These are phyloP conservation scores for Neurospora tetrasperma DNA, from an alignment of 495 filamentous ascomycete genomes.

Conservation along the genomic window DNA sequence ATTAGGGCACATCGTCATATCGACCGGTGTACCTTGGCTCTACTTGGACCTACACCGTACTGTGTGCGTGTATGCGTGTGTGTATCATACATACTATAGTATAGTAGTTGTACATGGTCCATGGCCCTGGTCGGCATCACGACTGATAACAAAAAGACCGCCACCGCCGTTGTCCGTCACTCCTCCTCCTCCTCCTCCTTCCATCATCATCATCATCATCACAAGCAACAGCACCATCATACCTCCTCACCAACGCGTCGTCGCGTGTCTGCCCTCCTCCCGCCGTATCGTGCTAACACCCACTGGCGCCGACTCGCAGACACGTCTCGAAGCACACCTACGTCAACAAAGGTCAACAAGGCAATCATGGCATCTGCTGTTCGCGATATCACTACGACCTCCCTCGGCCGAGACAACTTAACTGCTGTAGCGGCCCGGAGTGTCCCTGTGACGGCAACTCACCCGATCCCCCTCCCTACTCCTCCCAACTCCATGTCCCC, in stretches of 20 bases:
- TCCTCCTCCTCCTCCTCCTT: neutral
- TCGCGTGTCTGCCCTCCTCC: conserved; percentile 8
- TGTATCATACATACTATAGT: neutral
- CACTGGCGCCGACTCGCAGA: conserved; percentile 23
- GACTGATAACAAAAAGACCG: neutral
- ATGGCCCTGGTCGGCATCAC: neutral
- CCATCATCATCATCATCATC: neutral
- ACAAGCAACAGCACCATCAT: conserved; percentile 4
- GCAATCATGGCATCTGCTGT: conserved; percentile 49
- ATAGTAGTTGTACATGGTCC: neutral
- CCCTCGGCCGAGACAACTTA: conserved; percentile 50
- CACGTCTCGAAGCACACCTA: conserved; percentile 38
- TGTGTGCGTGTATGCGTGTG: neutral
- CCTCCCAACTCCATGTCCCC: conserved; percentile 96
- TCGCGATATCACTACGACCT: conserved; percentile 60
- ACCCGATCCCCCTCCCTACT: conserved; percentile 70
- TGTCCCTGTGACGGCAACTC: conserved; percentile 46
- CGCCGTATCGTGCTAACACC: conserved; percentile 10
- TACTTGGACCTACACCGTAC: neutral
- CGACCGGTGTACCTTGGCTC: neutral
- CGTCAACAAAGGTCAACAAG: conserved; percentile 38
- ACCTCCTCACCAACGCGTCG: conserved; percentile 11
- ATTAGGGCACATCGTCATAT: conserved; percentile 1
- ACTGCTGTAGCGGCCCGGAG: conserved; percentile 49
- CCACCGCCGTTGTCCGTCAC: neutral